Base-by-base conservation (phyloP, 73 alveolate genomes). In the Paramecium biaurelia region DNA sequence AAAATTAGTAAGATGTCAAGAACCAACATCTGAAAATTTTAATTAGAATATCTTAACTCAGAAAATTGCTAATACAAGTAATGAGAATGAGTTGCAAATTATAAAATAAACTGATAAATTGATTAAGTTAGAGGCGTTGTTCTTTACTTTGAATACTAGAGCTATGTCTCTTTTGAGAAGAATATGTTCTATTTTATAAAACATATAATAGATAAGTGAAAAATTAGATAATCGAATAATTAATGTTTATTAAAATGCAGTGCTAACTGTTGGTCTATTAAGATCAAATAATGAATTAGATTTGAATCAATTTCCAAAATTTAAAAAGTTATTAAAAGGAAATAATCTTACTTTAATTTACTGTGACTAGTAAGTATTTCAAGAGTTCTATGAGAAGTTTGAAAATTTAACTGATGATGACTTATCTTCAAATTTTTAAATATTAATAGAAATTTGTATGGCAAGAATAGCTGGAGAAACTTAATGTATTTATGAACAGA, bases 401-500 rank as follows among this genome's bases (percentile, higher is more conserved):
- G 84, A 63, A 30, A 63, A 12, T 30, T 26, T 63, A 6, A n/a
- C 18, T 63, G 84, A 63, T 24, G 41, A 63, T 6, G 84, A 9
- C 8, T 63, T 63, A 26, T 30, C 84, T 12, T 26, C 24, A 0
- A 63, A 63, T 24, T 63, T 63, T 63, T 14, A 9, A 12, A 12
- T 26, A 12, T 63, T 63, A 18, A 63, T 63, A 4, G 84, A 63
- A 32, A 63, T 63, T 5, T 63, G 84, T 32, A 63, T 63, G 84
- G 26, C 43, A 11, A 63, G 26, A 63, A 63, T 63, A 63, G 84
- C 84, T 63, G 45, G 23, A 7, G 84, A 63, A 63, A 63, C 84
- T 63, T 63, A 63, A 63, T 63, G 84, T 26, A 63, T 63, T 63
- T 63, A 63, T 63, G 84, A 63, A 63, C 26, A 63, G 12, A 63